Conservation (phyloP, 2,329 filamentous ascomycete genomes). For the Clonostachys rhizophaga region DNA sequence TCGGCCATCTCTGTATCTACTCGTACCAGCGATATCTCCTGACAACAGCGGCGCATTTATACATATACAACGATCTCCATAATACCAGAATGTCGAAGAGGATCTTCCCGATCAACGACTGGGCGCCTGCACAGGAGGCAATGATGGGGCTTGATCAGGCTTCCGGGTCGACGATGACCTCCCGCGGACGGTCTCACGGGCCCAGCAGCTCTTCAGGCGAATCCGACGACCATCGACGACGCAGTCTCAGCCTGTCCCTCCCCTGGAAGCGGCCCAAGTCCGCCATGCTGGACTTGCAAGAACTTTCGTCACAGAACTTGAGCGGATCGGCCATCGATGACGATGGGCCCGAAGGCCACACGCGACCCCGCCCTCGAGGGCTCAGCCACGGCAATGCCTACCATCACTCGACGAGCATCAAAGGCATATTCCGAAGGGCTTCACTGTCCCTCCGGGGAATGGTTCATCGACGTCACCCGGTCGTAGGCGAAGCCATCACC, state of each 20-base stretch:
- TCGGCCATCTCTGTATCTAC: no score
- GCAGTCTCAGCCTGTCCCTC: constrained; percentile 45
- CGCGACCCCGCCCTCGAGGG: constrained; percentile 7
- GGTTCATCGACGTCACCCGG: constrained; percentile 41
- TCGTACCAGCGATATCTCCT: no score
- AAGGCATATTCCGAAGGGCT: constrained; percentile 48
- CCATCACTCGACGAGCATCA: constrained; percentile 28
- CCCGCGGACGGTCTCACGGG: no score
- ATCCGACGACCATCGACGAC: constrained; percentile 6
- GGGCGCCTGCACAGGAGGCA: no score
- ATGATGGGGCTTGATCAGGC: no score
- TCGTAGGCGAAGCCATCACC: constrained; percentile 18
- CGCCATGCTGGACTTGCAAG: constrained; percentile 16
- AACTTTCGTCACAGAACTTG: neutral
- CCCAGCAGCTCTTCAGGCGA: no score
- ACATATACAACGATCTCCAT: no score
- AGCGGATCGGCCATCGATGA: constrained; percentile 24
- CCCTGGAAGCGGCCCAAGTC: constrained; percentile 45
- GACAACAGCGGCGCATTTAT: no score
- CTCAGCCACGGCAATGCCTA: constrained; percentile 14
- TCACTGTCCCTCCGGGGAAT: constrained; percentile 50
- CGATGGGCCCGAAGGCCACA: constrained; percentile 12
- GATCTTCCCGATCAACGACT: no score
- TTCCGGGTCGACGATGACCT: no score
- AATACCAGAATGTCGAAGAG: no score